phyloP scores from a whole-genome alignment of 1,284 basidiomycete genomes.

The Apiotrichum siamense region DNA sequence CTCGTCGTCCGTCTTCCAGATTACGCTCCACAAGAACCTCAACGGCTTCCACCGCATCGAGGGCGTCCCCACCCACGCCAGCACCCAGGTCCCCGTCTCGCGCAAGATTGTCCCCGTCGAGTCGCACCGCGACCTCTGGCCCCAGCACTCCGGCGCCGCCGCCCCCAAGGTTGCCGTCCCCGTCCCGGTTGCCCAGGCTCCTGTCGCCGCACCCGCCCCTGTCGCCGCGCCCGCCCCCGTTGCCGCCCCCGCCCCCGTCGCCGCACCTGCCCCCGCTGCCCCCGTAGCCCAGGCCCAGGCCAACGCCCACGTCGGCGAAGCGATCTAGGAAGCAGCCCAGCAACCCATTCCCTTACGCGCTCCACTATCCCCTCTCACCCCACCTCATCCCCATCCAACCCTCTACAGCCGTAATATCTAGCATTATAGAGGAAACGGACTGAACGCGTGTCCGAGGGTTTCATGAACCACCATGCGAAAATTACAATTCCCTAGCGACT shows the following conservation, averaged over 20 bases:
- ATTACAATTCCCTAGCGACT: too few species aligned
- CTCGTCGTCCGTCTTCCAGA: slow-evolving; percentile 82
- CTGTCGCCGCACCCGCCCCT: not conserved
- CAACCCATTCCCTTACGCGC: too few species aligned
- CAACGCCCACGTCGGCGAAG: too few species aligned
- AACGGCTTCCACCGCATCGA: slow-evolving; percentile 85
- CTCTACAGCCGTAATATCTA: too few species aligned
- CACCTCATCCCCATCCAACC: too few species aligned
- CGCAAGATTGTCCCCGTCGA: slow-evolving; percentile 22
- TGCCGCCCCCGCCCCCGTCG: not conserved
- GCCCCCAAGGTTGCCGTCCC: not conserved
- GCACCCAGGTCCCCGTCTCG: slow-evolving; percentile 29
- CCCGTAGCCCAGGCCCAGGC: too few species aligned
- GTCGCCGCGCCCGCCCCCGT: not conserved
- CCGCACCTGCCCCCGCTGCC: not conserved
- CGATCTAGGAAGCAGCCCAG: too few species aligned
- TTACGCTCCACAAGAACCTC: slow-evolving; percentile 94
- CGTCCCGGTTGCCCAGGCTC: too few species aligned
- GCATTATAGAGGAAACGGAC: too few species aligned
- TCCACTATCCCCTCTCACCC: too few species aligned
- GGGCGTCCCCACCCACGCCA: slow-evolving; percentile 63
- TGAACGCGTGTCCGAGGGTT: too few species aligned
- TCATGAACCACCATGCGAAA: too few species aligned
- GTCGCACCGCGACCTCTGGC: slow-evolving; percentile 35
- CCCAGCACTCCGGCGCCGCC: slow-evolving; percentile 14